phyloP scores from a whole-genome alignment of 1,284 basidiomycete species.

The Cryptococcus sp. region DNA sequence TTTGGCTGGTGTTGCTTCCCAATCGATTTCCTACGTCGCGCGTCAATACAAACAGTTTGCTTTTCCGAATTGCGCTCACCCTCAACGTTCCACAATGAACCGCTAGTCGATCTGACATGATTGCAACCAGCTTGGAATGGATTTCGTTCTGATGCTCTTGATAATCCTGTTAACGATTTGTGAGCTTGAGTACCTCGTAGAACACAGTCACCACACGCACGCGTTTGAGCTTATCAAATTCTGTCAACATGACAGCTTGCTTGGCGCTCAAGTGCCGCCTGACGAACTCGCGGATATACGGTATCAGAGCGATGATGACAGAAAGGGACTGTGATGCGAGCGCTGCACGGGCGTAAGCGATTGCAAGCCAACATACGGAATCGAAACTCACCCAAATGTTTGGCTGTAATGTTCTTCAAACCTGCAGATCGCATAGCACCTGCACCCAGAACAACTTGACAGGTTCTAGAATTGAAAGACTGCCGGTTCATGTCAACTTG shows the following conservation, averaged over 20 bases:
- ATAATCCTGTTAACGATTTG: conserved; percentile 66
- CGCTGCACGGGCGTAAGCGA: conserved; percentile 57
- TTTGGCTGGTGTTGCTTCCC: conserved; percentile 64
- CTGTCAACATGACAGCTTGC: conserved; percentile 93
- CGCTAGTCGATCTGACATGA: conserved; percentile 93
- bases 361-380: conserved; percentile 3
- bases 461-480: conserved; percentile 96
- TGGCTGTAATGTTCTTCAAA: conserved; percentile 97
- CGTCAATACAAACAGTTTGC: conserved; percentile 1
- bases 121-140: conserved; percentile 93
- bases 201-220: conserved; percentile 54
- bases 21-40: conserved; percentile 66
- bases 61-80: conserved; percentile 18
- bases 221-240: conserved; percentile 97
- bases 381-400: conserved; percentile 74
- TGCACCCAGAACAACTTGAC: conserved; percentile 95
- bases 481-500: conserved; percentile 23
- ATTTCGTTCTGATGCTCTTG: conserved; percentile 99
- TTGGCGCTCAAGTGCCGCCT: conserved; percentile 86
- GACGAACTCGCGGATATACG: conserved; percentile 92
- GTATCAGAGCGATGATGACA: conserved; percentile 91
- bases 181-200: neutral
- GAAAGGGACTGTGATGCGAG: conserved; percentile 94
- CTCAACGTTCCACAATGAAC: conserved; percentile 64
- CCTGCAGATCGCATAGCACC: conserved; percentile 98